Evolutionary conservation across 495 filamentous ascomycete genomes (phyloP).

Genomic region (Podospora sp.): DNA sequence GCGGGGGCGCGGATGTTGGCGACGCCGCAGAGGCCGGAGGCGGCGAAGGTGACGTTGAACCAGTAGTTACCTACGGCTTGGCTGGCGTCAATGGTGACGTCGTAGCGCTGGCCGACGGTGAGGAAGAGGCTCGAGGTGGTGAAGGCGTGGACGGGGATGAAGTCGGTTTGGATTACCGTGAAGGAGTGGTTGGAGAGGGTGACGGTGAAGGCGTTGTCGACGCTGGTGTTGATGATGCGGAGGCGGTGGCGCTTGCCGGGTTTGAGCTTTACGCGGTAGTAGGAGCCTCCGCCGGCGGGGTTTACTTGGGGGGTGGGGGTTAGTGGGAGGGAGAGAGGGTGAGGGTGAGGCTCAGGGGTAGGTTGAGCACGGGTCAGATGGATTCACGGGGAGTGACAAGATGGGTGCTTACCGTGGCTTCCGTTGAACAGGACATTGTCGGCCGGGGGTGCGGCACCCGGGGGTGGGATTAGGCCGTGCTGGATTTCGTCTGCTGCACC

Average conservation of each 20-base stretch:
- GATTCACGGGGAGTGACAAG: too few relatives aligned
- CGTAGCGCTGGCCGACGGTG: conserved; percentile 65
- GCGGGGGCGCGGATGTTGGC: conserved; percentile 9
- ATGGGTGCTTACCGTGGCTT: neutral
- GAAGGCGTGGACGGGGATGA: conserved; percentile 49
- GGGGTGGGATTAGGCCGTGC: conserved; percentile 11
- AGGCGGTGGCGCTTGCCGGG: conserved; percentile 47
- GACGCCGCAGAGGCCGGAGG: conserved; percentile 10
- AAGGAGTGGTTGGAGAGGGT: conserved; percentile 48
- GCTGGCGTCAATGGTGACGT: conserved; percentile 63
- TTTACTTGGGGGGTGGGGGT: conserved; percentile 32
- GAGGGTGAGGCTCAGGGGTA: too few relatives aligned
- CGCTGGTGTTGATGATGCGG: conserved; percentile 52
- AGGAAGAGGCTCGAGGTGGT: conserved; percentile 46
- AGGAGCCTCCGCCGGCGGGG: conserved; percentile 28
- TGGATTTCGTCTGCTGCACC: conserved; percentile 33
- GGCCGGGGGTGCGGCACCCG: conserved; percentile 18
- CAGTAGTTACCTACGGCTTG: conserved; percentile 29
- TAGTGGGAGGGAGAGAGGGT: too few relatives aligned
- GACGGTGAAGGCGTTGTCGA: conserved; percentile 35
- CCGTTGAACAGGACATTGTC: conserved; percentile 35
- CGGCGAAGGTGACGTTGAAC: conserved; percentile 21
- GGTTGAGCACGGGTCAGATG: too few relatives aligned
- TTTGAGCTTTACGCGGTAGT: conserved; percentile 34
- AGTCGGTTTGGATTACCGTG: conserved; percentile 47